Conservation (phyloP, 2,329 filamentous ascomycete species). For the Dothideomycetidae sp. region DNA sequence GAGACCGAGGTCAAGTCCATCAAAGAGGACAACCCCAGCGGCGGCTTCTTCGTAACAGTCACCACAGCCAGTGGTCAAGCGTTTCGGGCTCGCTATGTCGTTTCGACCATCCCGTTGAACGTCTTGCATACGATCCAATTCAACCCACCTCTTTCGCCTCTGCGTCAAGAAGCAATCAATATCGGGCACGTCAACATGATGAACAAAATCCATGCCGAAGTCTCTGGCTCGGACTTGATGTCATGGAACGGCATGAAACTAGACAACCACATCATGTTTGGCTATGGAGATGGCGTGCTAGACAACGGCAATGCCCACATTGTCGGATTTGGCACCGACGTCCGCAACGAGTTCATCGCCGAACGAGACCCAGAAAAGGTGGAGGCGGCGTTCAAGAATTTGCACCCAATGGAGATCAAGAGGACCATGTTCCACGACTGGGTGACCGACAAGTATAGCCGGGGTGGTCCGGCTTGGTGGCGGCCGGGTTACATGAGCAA, state of each 20-base stretch:
- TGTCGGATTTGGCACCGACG: slow-evolving; percentile 3
- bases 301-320: slow-evolving; percentile 6
- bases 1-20: slow-evolving; percentile 8
- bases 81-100: slow-evolving; percentile 11
- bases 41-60: slow-evolving; percentile 4
- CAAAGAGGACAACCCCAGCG: slow-evolving; percentile 8
- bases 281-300: slow-evolving; percentile 7
- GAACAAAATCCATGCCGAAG: slow-evolving; percentile 18
- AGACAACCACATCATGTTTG: slow-evolving; percentile 4
- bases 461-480: slow-evolving; percentile 19
- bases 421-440: slow-evolving; percentile 18
- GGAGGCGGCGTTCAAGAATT: slow-evolving; percentile 1
- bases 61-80: no score
- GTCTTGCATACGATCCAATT: slow-evolving; percentile 16
- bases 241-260: slow-evolving; percentile 7
- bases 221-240: slow-evolving; percentile 6
- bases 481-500: slow-evolving; percentile 10
- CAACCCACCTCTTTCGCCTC: slow-evolving; percentile 16
- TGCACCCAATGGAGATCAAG: slow-evolving; percentile 4
- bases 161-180: slow-evolving; percentile 17
- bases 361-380: slow-evolving; percentile 7
- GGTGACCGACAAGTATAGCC: slow-evolving; percentile 20
- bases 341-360: slow-evolving; percentile 4
- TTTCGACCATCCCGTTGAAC: slow-evolving; percentile 16
- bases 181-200: slow-evolving; percentile 20